Evolutionary conservation across 441 rosid genomes (phyloP).

Genomic region (Isatis lusitanica): DNA sequence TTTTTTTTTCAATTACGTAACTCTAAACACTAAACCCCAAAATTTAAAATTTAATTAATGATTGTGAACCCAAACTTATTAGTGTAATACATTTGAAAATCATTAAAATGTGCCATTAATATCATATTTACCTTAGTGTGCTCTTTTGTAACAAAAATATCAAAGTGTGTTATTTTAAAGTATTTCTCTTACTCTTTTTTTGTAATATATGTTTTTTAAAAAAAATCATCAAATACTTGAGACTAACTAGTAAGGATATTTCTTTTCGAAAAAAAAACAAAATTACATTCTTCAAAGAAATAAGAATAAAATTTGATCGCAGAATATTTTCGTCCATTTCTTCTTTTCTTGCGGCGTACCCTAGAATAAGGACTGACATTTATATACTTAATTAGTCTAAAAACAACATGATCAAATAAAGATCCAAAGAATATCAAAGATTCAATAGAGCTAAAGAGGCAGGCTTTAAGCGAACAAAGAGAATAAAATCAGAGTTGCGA

Average conservation of each 20-base stretch:
- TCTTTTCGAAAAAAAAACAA: neutral
- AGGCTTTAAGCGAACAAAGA: slow-evolving; percentile 28
- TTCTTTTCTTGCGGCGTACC: slow-evolving; percentile 3
- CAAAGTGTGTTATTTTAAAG: too few species aligned
- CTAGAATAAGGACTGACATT: neutral
- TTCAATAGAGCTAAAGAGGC: slow-evolving; percentile 28
- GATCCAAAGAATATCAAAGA: slow-evolving; percentile 28
- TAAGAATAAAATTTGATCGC: neutral
- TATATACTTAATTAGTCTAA: slow-evolving; percentile 5
- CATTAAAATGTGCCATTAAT: too few species aligned
- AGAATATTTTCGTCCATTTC: neutral
- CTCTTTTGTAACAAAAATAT: too few species aligned
- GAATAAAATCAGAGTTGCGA: slow-evolving; percentile 26
- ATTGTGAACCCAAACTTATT: too few species aligned
- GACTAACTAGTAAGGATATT: neutral
- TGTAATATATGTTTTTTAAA: neutral
- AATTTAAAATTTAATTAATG: too few species aligned
- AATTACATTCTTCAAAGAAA: too few species aligned
- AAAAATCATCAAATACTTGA: neutral
- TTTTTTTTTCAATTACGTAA: too few species aligned
- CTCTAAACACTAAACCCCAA: too few species aligned
- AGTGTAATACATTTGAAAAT: too few species aligned
- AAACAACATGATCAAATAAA: slow-evolving; percentile 19
- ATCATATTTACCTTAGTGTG: too few species aligned
- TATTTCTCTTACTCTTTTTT: too few species aligned